A percentile compares a stretch with the other conserved stretches of the same genome.
These are phyloP conservation scores for Helminthosporium solani DNA, from an alignment of 2,329 filamentous ascomycete genomes.

Conservation along the genomic window DNA sequence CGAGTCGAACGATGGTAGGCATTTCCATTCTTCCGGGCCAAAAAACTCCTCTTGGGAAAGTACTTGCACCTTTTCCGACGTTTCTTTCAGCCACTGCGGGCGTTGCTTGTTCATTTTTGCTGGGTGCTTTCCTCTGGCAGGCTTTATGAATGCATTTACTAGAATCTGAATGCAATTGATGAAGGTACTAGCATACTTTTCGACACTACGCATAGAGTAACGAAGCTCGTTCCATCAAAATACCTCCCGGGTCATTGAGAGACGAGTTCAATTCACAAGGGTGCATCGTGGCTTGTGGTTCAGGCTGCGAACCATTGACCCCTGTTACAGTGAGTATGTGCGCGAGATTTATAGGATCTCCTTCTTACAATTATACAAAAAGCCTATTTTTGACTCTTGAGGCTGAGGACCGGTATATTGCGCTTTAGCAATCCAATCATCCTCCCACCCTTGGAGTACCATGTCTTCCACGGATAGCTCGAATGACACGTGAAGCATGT, in stretches of 20 bases:
- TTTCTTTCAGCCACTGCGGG: constrained; percentile 43
- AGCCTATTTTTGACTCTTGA: constrained; percentile 46
- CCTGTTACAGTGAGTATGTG: constrained; percentile 21
- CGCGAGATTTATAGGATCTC: neutral
- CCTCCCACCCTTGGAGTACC: constrained; percentile 46
- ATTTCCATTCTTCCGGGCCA: constrained; percentile 38
- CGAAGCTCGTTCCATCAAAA: constrained; percentile 50
- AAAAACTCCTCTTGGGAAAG: constrained; percentile 49
- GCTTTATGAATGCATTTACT: constrained; percentile 43
- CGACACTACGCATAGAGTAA: constrained; percentile 47
- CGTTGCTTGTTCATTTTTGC: constrained; percentile 32
- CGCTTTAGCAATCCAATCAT: constrained; percentile 45
- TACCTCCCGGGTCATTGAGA: constrained; percentile 45
- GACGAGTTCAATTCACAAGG: constrained; percentile 45
- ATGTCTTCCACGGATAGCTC: constrained; percentile 43
- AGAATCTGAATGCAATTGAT: constrained; percentile 48
- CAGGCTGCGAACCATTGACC: constrained; percentile 47
- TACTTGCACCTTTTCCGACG: constrained; percentile 41
- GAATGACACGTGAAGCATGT: constrained; percentile 46
- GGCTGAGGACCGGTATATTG: constrained; percentile 35
- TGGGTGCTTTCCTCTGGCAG: neutral
- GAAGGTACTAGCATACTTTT: constrained; percentile 45
- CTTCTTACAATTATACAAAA: constrained; percentile 43
- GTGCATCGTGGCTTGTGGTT: constrained; percentile 41
- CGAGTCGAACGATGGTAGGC: constrained; percentile 50